Conservation (phyloP, 148 eudicot species). For the Agrostemma githago region DNA sequence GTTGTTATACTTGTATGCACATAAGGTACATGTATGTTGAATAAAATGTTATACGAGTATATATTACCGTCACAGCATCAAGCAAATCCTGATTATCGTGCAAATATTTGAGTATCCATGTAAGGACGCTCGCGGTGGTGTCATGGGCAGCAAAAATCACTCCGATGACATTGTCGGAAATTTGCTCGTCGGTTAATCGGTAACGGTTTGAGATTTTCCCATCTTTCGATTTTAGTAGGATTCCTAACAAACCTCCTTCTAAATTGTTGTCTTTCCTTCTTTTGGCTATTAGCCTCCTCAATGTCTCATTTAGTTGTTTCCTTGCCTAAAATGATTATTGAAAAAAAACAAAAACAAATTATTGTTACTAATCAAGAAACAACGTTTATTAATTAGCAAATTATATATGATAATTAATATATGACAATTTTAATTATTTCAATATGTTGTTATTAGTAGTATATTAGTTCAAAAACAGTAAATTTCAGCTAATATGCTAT, state of each 20-base stretch:
- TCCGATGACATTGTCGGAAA: slow-evolving; percentile 76
- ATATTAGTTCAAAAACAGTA: too few species aligned
- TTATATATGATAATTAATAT: too few species aligned
- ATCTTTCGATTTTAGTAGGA: slow-evolving; percentile 28
- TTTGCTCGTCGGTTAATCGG: slow-evolving; percentile 45
- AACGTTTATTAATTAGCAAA: neutral
- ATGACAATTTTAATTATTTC: too few species aligned
- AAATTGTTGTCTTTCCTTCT: slow-evolving; percentile 34
- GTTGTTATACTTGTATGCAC: neutral
- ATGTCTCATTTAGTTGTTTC: slow-evolving; percentile 48
- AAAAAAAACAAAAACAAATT: neutral
- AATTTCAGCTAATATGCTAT: too few species aligned
- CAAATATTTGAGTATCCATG: slow-evolving; percentile 81
- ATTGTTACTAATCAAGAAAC: neutral
- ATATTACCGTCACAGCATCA: slow-evolving; percentile 52
- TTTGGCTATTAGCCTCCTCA: slow-evolving; percentile 47
- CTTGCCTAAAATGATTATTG: slow-evolving; percentile 43
- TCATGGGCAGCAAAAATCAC: slow-evolving; percentile 87
- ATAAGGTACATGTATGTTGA: too few species aligned
- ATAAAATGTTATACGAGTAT: neutral
- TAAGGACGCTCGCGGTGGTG: slow-evolving; percentile 80
- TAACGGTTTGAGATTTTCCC: slow-evolving; percentile 1
- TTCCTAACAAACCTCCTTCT: slow-evolving; percentile 52
- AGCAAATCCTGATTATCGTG: slow-evolving; percentile 51
- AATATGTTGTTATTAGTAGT: too few species aligned